A percentile compares a stretch with the other conserved stretches of the same genome.
phyloP scores from a whole-genome alignment of 1,284 basidiomycete species.

The Sanghuangporus sanghuang region DNA sequence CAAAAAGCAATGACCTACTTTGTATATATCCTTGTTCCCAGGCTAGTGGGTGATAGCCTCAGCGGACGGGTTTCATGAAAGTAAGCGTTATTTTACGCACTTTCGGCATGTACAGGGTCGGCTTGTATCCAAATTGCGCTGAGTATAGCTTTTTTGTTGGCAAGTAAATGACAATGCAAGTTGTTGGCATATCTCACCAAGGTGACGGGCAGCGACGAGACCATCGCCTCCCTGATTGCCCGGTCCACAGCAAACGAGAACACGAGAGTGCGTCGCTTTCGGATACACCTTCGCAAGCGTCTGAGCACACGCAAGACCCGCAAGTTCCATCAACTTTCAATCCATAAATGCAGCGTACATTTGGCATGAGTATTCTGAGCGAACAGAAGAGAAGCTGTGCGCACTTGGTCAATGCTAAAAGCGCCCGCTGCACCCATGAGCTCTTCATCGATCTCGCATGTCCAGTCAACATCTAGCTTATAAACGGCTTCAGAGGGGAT shows the following conservation, averaged over 20 bases:
- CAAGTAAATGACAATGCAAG: neutral
- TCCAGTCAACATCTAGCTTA: neutral
- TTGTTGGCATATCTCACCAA: conserved; percentile 47
- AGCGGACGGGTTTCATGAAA: neutral
- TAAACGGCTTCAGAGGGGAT: neutral
- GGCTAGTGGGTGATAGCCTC: conserved; percentile 40
- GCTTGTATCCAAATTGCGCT: conserved; percentile 88
- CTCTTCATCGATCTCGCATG: conserved; percentile 80
- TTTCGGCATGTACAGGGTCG: conserved; percentile 90
- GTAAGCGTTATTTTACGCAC: conserved; percentile 33
- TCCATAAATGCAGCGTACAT: neutral
- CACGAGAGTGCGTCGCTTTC: conserved; percentile 58
- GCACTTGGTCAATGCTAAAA: conserved; percentile 87
- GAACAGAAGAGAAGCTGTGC: conserved; percentile 9
- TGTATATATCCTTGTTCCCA: conserved; percentile 85
- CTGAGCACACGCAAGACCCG: conserved; percentile 95
- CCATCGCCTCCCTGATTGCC: conserved; percentile 99
- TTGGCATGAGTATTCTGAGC: neutral
- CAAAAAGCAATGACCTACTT: conserved; percentile 35
- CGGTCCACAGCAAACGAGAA: conserved; percentile 93
- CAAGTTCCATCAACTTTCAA: conserved; percentile 86
- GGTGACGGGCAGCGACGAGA: conserved; percentile 91
- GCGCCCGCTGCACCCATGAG: conserved; percentile 82
- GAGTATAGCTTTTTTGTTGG: neutral
- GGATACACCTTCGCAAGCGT: conserved; percentile 76